These are phyloP conservation scores for Serendipita vermifera DNA, from an alignment of 768 basidiomycete genomes.

Conservation along the genomic window DNA sequence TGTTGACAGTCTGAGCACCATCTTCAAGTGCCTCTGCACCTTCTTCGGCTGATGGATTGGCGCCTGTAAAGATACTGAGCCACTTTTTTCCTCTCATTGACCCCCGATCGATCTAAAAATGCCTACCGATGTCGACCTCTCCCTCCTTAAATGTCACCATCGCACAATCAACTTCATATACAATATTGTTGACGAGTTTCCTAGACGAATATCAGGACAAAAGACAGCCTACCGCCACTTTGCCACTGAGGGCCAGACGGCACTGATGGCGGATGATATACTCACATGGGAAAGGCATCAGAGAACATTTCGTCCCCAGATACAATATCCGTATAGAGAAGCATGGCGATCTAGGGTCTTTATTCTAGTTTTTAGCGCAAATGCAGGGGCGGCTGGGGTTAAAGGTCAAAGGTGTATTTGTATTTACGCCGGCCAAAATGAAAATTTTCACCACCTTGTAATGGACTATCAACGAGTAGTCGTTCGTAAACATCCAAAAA, in stretches of 20 bases:
- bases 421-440: too few species aligned
- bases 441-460: background rate
- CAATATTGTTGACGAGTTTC: conserved; percentile 63
- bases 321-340: conserved; percentile 63
- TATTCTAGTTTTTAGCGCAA: background rate
- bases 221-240: background rate
- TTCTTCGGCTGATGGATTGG: conserved; percentile 88
- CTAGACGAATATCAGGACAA: conserved; percentile 28
- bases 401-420: too few species aligned
- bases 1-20: conserved; percentile 67
- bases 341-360: conserved; percentile 33
- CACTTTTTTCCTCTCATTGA: conserved; percentile 1
- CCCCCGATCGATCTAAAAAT: background rate
- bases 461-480: conserved; percentile 79
- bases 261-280: conserved; percentile 14
- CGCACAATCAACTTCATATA: conserved; percentile 77
- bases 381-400: too few species aligned
- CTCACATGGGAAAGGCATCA: conserved; percentile 80
- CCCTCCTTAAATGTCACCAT: conserved; percentile 58
- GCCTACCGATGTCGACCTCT: conserved; percentile 75
- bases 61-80: conserved; percentile 35
- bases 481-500: conserved; percentile 44
- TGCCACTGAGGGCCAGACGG: conserved; percentile 9
- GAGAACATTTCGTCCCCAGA: conserved; percentile 84
- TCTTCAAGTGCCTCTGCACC: conserved; percentile 68